Percentiles rank a stretch among this genome's conserved stretches.
These are phyloP conservation scores for Aspergillus indologenus DNA, from an alignment of 495 filamentous ascomycete genomes.

Conservation along the genomic window DNA sequence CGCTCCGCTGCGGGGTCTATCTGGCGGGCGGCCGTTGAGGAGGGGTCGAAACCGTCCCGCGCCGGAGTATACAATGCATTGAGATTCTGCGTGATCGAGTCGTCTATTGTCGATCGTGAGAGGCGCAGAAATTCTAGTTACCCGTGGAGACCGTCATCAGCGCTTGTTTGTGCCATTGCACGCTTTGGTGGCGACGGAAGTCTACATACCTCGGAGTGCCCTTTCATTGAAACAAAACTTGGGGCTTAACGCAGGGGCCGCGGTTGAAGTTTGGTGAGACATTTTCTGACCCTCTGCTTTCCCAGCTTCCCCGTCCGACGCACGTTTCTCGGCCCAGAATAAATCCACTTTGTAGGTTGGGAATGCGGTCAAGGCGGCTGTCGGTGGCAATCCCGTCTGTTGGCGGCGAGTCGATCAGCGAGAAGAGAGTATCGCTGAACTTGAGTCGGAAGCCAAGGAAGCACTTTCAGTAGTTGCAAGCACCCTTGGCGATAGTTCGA, in stretches of 20 bases:
- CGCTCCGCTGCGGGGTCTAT: slow-evolving; percentile 37
- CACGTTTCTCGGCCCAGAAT: slow-evolving; percentile 36
- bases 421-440: background rate
- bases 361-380: background rate
- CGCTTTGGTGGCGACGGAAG: background rate
- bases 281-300: slow-evolving; percentile 42
- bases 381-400: background rate
- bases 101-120: slow-evolving; percentile 82
- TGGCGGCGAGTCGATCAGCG: background rate
- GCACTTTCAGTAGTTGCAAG: too few species aligned
- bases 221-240: slow-evolving; percentile 92
- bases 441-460: too few species aligned
- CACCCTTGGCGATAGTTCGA: background rate
- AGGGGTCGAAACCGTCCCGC: slow-evolving; percentile 69
- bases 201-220: slow-evolving; percentile 68
- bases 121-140: slow-evolving; percentile 83
- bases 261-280: slow-evolving; percentile 53
- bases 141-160: slow-evolving; percentile 10
- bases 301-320: slow-evolving; percentile 21
- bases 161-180: background rate
- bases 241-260: slow-evolving; percentile 67
- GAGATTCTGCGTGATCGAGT: slow-evolving; percentile 88
- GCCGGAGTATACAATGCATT: slow-evolving; percentile 85
- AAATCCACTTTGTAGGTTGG: slow-evolving; percentile 38
- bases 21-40: slow-evolving; percentile 64